Conservation (phyloP, 2,329 filamentous ascomycete species). For the Colletotrichum horii region DNA sequence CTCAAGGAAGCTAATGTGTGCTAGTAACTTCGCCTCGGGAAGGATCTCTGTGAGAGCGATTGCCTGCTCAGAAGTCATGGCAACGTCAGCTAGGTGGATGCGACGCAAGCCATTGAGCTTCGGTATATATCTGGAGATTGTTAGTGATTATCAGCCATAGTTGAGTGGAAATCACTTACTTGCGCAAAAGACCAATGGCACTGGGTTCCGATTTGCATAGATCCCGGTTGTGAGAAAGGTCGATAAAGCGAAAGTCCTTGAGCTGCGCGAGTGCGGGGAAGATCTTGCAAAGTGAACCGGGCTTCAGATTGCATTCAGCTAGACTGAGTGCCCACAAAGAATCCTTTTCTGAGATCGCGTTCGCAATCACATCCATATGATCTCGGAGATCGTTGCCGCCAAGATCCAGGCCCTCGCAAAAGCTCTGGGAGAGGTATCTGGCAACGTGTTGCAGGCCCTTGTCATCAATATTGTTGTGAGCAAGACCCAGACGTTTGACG, state of each 20-base stretch:
- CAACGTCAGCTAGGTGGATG: conserved; percentile 85
- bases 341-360: conserved; percentile 55
- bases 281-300: conserved; percentile 74
- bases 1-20: conserved; percentile 85
- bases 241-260: conserved; percentile 82
- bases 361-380: conserved; percentile 58
- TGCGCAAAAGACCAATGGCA: conserved; percentile 75
- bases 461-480: conserved; percentile 78
- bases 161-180: conserved; percentile 53
- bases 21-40: conserved; percentile 80
- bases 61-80: conserved; percentile 83
- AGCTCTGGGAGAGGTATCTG: conserved; percentile 75
- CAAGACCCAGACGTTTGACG: conserved; percentile 79
- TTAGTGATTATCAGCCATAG: not conserved
- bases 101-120: conserved; percentile 79
- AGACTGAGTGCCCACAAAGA: conserved; percentile 83
- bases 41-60: conserved; percentile 91
- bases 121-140: conserved; percentile 69
- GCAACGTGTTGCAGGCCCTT: conserved; percentile 78
- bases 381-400: conserved; percentile 79
- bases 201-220: conserved; percentile 79
- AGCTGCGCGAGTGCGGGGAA: conserved; percentile 76
- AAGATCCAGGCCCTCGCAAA: conserved; percentile 87
- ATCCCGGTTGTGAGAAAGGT: conserved; percentile 86
- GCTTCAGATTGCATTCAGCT: conserved; percentile 82